phyloP scores from a whole-genome alignment of 176 grass and related monocot genomes.

The Hordeum marinum region DNA sequence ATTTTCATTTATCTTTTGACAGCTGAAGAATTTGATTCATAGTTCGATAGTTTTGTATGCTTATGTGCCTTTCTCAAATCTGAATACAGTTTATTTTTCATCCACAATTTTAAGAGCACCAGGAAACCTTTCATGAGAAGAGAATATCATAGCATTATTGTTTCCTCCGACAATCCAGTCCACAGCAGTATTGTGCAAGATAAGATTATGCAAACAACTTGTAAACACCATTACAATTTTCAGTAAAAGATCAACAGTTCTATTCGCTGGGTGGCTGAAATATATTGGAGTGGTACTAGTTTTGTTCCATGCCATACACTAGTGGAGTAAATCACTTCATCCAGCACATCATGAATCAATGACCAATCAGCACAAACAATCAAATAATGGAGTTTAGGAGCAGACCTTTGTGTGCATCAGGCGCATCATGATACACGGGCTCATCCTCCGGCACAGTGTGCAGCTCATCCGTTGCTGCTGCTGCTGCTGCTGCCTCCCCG shows the following conservation, averaged over 20 bases:
- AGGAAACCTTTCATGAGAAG: not conserved
- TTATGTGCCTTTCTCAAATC: not conserved
- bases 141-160: not conserved
- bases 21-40: not conserved
- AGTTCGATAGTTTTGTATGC: not conserved
- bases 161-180: not conserved
- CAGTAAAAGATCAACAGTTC: not conserved
- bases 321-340: not conserved
- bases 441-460: slow-evolving; percentile 61
- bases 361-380: not conserved
- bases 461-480: slow-evolving; percentile 24
- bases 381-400: not conserved
- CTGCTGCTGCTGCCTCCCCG: slow-evolving; percentile 19
- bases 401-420: slow-evolving; percentile 58
- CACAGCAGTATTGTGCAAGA: not conserved
- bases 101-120: not conserved
- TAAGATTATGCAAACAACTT: not conserved
- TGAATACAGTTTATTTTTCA: not conserved
- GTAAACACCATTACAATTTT: not conserved
- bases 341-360: not conserved
- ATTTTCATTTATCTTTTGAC: not conserved
- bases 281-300: not conserved
- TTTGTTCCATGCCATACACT: not conserved
- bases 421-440: slow-evolving; percentile 59
- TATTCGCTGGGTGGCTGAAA: not conserved